A percentile compares a stretch with the other conserved stretches of the same genome.
These are phyloP conservation scores for Aureobasidium namibiae DNA, from an alignment of 2,329 filamentous ascomycete genomes.

Conservation along the genomic window DNA sequence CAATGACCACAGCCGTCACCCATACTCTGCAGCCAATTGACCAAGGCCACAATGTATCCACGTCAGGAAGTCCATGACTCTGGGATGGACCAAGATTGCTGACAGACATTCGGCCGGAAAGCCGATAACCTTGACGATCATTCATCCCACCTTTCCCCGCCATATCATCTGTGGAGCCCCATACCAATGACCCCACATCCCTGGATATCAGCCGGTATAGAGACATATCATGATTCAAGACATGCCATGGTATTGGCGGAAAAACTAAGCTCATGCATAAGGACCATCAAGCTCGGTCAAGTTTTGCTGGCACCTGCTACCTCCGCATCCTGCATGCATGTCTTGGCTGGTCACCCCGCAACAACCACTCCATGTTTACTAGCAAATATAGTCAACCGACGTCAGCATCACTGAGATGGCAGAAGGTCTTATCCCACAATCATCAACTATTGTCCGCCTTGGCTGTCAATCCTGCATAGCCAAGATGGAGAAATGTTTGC, in stretches of 20 bases:
- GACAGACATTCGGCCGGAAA: background rate
- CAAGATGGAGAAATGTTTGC: conserved; percentile 8
- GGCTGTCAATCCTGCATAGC: conserved; percentile 4
- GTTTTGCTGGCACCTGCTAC: background rate
- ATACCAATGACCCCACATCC: background rate
- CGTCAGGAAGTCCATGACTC: background rate
- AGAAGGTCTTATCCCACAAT: background rate
- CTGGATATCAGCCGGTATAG: background rate
- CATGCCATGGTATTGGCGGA: background rate
- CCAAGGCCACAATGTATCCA: background rate
- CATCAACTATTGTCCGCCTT: background rate
- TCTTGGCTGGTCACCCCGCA: conserved; percentile 6
- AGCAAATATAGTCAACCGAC: background rate
- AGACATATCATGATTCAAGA: background rate
- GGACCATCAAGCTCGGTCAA: background rate
- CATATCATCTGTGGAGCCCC: background rate
- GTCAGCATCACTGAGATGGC: background rate
- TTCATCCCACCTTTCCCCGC: background rate
- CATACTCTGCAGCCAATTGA: too few relatives aligned
- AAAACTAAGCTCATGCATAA: background rate
- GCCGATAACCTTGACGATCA: background rate
- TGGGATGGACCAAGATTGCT: background rate
- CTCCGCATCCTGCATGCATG: conserved; percentile 1
- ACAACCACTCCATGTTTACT: background rate
- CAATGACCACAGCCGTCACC: too few relatives aligned